Base-by-base conservation (phyloP, 164 flowering plant genomes). In the Berberis thunbergii region DNA sequence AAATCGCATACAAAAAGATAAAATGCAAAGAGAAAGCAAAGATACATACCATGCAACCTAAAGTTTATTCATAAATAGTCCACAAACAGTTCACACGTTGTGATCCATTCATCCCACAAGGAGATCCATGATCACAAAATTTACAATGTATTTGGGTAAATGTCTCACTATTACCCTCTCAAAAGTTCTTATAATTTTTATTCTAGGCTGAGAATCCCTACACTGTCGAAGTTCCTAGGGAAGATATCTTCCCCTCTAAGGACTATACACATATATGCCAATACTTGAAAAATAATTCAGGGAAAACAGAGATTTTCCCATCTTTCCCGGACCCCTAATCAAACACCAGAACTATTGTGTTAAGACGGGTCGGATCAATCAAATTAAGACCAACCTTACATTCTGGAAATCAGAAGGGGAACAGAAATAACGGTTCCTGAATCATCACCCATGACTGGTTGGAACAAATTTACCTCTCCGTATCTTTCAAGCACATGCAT, bases 401-500 rank as follows among this genome's bases (percentile, higher is more conserved):
- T 50, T 0, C 99, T 84, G 57, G 97, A 91, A 70, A 94, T 94
- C 65, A 79, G 71, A 41, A 91, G 80, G 0, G 99, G 99, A 59
- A 84, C 81, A 4, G 82, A 78, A 3, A 75, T 45, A 0, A 79
- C 62, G 9, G 61, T 26, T 26, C 26, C 49, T n/a, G 53, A 61
- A 41, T 87, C 96, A 63, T 83, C 86, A 0, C 84, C 87, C 85
- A 84, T 77, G 45, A 75, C 88, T 1, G 97, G 82, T 64, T 87
- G 82, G 69, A 89, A 79, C 54, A 86, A 58, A 68, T 86, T 88
- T 64, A 85, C 11, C 68, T 86, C 91, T 9, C 91, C 94, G 52
- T 85, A 81, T 0, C 88, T 79, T 78, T 88, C 96, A 69, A 87
- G 68, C 52, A 88, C 88, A 9, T 89, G 96, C 94, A 85, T 88